Conservation (phyloP, 371 early-diverging fungal species). For the Homolaphlyctis polyrhiza region DNA sequence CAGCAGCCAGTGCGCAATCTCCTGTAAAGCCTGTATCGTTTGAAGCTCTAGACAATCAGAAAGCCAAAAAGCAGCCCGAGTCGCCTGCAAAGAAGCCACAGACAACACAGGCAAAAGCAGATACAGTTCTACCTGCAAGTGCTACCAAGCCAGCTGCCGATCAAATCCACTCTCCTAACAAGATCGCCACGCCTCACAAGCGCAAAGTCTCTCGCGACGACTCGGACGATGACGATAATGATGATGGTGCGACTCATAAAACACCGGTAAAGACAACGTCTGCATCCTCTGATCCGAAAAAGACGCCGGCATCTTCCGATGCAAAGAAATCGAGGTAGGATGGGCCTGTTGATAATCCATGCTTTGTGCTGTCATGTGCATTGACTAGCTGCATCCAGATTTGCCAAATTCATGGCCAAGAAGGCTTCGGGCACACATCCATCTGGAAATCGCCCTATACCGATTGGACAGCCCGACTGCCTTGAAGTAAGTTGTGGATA, state of each 20-base stretch:
- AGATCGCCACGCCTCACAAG: not conserved
- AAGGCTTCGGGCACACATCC: constrained; percentile 53
- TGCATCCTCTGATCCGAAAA: not conserved
- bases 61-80: not conserved
- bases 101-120: not conserved
- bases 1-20: not conserved
- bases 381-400: no score
- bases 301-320: not conserved
- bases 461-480: constrained; percentile 74
- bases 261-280: not conserved
- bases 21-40: not conserved
- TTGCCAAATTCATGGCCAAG: constrained; percentile 9
- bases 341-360: not conserved
- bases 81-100: not conserved
- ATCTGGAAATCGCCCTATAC: constrained; percentile 68
- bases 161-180: not conserved
- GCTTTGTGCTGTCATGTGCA: no score
- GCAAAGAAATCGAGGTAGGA: not conserved
- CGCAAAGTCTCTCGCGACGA: not conserved
- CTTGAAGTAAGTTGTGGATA: constrained; percentile 34
- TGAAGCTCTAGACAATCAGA: not conserved
- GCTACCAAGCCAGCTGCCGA: not conserved
- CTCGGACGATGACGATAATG: not conserved
- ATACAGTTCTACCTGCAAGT: not conserved
- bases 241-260: not conserved